Base-by-base conservation (phyloP, 2,329 filamentous ascomycete species). In the Colletotrichum sidae region DNA sequence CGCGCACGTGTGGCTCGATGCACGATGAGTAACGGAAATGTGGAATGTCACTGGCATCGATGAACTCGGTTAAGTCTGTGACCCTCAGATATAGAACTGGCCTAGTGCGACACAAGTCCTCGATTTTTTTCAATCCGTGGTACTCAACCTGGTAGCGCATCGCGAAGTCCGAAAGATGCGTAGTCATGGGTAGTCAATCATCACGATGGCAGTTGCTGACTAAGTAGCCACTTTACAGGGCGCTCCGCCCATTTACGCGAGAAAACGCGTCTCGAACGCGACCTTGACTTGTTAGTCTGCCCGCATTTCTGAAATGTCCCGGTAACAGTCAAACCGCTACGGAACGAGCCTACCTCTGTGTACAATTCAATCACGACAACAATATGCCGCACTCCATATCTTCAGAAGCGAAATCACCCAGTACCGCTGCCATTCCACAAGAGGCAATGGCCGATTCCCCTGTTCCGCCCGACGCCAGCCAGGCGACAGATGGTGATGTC, bases 371-470 rank as follows among this genome's bases (percentile, higher is more conserved):
- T n/a, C 35, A 8, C 35, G 25, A 50, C 12, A 25, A 17, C 10
- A 57, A 46, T 50, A 85, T 85, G 82, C 83, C 82, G 42, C 82
- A 85, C 69, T 83, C 81, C 6, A 71, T 79, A 41, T 70, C 78
- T 4, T 72, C 74, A n/a, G 72, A 74, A 44, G 60, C 72, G 37
- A 69, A 69, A 42, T 72, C 71, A 60, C 72, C 73, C 69, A 37
- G n/a, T 17, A 25, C 25, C 25, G 3, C 25, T 25, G 70, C 69
- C 35, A 70, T 72, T 60, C 72, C 74, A 59, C 73, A 78, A 66
- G 73, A 78, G 66, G 74, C 73, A 13, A 79, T 79, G 74, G 74
- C 75, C 9, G 74, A 78, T 15, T 63, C 71, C 7, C 35, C 58
- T 10, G 68, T 73, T 53, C 68, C 69, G 34, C 71, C 68, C 68